phyloP scores from a whole-genome alignment of 768 basidiomycete genomes.

The Rhodotorula babjevae region DNA sequence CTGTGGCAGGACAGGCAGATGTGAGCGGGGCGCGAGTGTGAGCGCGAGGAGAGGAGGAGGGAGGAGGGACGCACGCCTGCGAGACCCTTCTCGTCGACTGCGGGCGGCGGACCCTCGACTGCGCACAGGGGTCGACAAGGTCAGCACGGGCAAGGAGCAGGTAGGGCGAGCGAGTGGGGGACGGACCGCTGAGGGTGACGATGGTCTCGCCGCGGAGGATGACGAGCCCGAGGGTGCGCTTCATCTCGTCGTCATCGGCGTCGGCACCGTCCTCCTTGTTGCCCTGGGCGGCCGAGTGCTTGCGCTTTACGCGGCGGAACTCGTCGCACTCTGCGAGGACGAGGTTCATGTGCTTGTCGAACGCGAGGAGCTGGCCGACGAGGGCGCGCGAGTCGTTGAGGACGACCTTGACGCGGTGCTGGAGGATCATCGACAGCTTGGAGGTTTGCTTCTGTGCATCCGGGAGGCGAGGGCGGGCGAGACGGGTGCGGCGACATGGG shows the following conservation, averaged over 20 bases:
- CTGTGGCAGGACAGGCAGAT: conserved; percentile 48
- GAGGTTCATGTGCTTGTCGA: conserved; percentile 99
- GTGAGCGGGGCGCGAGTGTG: neutral
- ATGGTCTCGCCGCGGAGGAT: conserved; percentile 95
- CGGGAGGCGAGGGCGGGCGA: too few relatives aligned
- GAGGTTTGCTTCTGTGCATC: too few relatives aligned
- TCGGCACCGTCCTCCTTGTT: conserved; percentile 46
- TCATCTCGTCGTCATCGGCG: conserved; percentile 70
- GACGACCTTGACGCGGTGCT: conserved; percentile 94
- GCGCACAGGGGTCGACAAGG: neutral
- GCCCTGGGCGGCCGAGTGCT: conserved; percentile 56
- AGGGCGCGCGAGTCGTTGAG: conserved; percentile 94
- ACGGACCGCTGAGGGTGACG: conserved; percentile 74
- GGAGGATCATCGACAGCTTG: conserved; percentile 95
- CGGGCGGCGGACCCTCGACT: conserved; percentile 37
- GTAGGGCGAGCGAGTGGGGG: neutral
- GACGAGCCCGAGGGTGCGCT: conserved; percentile 90
- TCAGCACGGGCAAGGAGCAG: neutral
- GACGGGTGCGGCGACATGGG: too few relatives aligned
- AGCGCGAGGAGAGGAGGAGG: neutral
- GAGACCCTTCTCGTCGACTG: conserved; percentile 16
- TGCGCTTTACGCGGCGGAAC: conserved; percentile 92
- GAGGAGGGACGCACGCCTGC: conserved; percentile 15
- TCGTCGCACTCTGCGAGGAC: conserved; percentile 98
- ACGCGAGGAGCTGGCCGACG: conserved; percentile 98